These are phyloP conservation scores for Myxozyma lipomycoides DNA, from an alignment of 805 yeast species.

Conservation along the genomic window DNA sequence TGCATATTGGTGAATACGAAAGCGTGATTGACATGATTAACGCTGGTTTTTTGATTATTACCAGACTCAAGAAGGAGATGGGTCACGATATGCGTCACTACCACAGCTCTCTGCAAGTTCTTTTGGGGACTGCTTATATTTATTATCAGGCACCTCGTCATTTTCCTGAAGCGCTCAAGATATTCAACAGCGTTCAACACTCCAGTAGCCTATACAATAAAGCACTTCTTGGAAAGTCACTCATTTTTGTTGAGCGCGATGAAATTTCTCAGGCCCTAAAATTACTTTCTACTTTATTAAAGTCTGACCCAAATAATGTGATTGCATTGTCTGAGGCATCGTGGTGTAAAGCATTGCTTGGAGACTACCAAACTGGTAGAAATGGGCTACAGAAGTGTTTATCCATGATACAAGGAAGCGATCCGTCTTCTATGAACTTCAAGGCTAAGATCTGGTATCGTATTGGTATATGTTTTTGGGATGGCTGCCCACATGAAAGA, in stretches of 20 bases:
- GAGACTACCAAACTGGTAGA: conserved; percentile 51
- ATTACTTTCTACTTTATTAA: conserved; percentile 51
- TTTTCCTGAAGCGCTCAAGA: conserved; percentile 63
- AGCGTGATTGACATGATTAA: conserved; percentile 59
- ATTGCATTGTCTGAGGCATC: conserved; percentile 66
- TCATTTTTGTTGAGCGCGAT: conserved; percentile 65
- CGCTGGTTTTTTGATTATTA: conserved; percentile 50
- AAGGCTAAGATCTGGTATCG: conserved; percentile 68
- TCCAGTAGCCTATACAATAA: conserved; percentile 47
- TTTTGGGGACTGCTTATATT: conserved; percentile 72
- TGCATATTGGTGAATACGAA: conserved; percentile 59
- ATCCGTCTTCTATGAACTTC: conserved; percentile 49
- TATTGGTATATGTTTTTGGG: conserved; percentile 60
- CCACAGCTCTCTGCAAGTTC: conserved; percentile 10
- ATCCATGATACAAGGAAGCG: conserved; percentile 46
- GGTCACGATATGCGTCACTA: conserved; percentile 5
- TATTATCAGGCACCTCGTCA: conserved; percentile 89
- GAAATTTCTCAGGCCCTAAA: conserved; percentile 52
- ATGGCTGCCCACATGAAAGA: conserved; percentile 31
- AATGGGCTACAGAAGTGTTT: conserved; percentile 47
- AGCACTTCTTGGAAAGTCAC: conserved; percentile 78
- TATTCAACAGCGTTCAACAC: conserved; percentile 60
- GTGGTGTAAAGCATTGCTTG: conserved; percentile 68
- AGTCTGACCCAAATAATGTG: conserved; percentile 48
- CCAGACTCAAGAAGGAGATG: neutral